phyloP scores from a whole-genome alignment of 2,329 filamentous ascomycete genomes.

The Parafenestella ontariensis region DNA sequence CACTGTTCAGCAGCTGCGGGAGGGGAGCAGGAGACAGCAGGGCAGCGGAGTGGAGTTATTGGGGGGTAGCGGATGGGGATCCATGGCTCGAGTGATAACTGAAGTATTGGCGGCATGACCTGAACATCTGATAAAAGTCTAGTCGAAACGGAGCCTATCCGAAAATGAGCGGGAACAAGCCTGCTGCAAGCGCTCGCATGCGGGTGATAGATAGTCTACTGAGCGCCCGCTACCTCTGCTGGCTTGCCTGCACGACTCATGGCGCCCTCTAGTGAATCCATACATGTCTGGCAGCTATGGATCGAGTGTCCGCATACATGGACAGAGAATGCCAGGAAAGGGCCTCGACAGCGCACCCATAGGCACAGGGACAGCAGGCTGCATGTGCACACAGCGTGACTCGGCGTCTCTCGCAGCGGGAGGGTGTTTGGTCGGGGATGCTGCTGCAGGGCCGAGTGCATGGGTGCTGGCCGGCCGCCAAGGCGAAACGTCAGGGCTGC shows the following conservation, averaged over 20 bases:
- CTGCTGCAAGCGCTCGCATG: constrained; percentile 1
- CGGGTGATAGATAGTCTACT: constrained; percentile 5
- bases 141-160: constrained; percentile 8
- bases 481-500: constrained; percentile 12
- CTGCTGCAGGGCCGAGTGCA: constrained; percentile 4
- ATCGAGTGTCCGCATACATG: neutral
- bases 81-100: constrained; percentile 10
- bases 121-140: constrained; percentile 22
- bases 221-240: constrained; percentile 7
- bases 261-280: neutral
- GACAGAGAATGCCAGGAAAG: neutral
- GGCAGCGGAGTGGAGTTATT: constrained; percentile 15
- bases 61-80: constrained; percentile 8
- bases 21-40: constrained; percentile 4
- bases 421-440: neutral
- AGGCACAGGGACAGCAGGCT: no score
- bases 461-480: constrained; percentile 4
- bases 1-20: neutral
- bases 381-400: constrained; percentile 2
- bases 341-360: no score
- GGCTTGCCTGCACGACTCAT: neutral
- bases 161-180: constrained; percentile 1
- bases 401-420: constrained; percentile 1
- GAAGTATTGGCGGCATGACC: constrained; percentile 21
- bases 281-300: no score